Evolutionary conservation across 2,329 filamentous ascomycete species (phyloP).

Genomic region (Madurella mycetomatis): DNA sequence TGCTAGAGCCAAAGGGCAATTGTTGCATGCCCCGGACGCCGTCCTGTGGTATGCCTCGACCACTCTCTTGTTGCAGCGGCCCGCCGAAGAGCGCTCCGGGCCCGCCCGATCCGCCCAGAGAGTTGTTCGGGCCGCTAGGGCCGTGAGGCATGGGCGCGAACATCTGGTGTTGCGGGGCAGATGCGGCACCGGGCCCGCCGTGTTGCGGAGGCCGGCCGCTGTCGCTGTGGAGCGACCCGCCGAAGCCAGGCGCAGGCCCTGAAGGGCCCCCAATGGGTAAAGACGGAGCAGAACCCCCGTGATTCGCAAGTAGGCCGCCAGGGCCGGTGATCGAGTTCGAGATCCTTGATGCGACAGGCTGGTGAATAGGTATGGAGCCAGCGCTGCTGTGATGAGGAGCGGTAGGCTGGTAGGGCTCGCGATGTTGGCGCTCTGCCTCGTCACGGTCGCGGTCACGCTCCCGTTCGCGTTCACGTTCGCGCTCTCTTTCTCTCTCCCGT

Average conservation of each 20-base stretch:
- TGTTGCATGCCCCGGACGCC: slow-evolving; percentile 59
- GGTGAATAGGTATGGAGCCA: slow-evolving; percentile 85
- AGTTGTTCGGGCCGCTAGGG: slow-evolving; percentile 45
- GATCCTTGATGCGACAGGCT: slow-evolving; percentile 81
- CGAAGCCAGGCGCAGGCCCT: slow-evolving; percentile 48
- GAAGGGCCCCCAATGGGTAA: slow-evolving; percentile 51
- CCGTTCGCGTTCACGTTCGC: slow-evolving; percentile 23
- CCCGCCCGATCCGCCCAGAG: slow-evolving; percentile 55
- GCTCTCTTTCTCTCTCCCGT: slow-evolving; percentile 22
- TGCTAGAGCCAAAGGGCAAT: slow-evolving; percentile 46
- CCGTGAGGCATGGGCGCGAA: slow-evolving; percentile 52
- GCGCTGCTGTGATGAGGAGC: slow-evolving; percentile 82
- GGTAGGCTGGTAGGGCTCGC: slow-evolving; percentile 60
- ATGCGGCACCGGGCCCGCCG: slow-evolving; percentile 43
- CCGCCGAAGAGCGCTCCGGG: slow-evolving; percentile 65
- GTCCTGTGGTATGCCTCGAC: slow-evolving; percentile 52
- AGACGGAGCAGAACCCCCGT: slow-evolving; percentile 55
- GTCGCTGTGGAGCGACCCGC: slow-evolving; percentile 52
- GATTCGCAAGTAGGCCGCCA: slow-evolving; percentile 76
- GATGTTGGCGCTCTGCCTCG: slow-evolving; percentile 56
- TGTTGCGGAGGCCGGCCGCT: slow-evolving; percentile 50
- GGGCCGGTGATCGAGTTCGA: slow-evolving; percentile 84
- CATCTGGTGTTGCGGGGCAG: slow-evolving; percentile 51
- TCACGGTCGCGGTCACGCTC: slow-evolving; percentile 56
- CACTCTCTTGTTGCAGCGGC: slow-evolving; percentile 58